Evolutionary conservation across 192 early-diverging fungal genomes (phyloP).

Genomic region (Thamnidium elegans): DNA sequence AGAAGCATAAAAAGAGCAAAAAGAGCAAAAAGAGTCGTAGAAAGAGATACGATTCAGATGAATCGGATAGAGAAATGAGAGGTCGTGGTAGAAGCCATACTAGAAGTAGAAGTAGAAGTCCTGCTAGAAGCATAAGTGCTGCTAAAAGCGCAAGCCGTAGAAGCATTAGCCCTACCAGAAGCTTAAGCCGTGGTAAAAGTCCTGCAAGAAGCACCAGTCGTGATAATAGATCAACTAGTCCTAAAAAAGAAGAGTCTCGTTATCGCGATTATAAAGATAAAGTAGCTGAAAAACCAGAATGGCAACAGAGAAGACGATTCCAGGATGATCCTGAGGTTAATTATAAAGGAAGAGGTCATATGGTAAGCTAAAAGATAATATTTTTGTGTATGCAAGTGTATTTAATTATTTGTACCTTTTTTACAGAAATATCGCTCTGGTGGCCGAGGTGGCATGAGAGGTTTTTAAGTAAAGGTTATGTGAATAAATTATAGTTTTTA

Average conservation of each 20-base stretch:
- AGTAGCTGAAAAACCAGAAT: constrained; percentile 26
- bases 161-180: not conserved
- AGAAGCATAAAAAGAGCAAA: constrained; percentile 27
- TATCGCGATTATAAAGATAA: constrained; percentile 11
- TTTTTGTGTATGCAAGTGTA: not conserved
- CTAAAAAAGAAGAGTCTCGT: not conserved
- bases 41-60: not conserved
- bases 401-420: not conserved
- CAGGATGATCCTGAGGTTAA: constrained; percentile 40
- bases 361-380: constrained; percentile 35
- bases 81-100: not conserved
- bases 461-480: not conserved
- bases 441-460: constrained; percentile 16
- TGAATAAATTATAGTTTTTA: too few species aligned
- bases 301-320: constrained; percentile 28
- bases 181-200: not conserved
- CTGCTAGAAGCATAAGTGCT: constrained; percentile 1
- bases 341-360: constrained; percentile 54
- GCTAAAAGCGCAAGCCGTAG: not conserved
- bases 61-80: not conserved
- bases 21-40: constrained; percentile 4
- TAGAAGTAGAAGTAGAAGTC: not conserved
- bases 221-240: not conserved
- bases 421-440: constrained; percentile 20
- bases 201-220: not conserved